Evolutionary conservation across 192 early-diverging fungal species (phyloP).

Genomic region (Neocallimastix lanati): DNA sequence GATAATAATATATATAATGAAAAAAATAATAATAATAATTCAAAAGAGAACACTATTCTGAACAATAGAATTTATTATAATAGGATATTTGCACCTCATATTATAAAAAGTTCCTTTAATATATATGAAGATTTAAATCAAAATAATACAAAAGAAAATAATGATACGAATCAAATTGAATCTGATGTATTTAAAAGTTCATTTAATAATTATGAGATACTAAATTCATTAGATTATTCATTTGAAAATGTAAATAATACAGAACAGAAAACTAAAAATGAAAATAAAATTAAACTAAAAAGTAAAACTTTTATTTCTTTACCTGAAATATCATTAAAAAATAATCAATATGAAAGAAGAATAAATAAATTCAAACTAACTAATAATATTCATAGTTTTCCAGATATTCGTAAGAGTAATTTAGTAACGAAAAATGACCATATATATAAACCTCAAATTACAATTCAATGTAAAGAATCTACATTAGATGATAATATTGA

Average conservation of each 20-base stretch:
- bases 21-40: too few relatives aligned
- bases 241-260: neutral
- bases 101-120: too few relatives aligned
- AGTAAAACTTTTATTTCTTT: neutral
- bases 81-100: too few relatives aligned
- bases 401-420: neutral
- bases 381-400: neutral
- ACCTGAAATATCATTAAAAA: neutral
- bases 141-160: too few relatives aligned
- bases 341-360: neutral
- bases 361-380: neutral
- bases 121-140: too few relatives aligned
- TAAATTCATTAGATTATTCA: neutral
- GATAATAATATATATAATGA: too few relatives aligned
- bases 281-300: neutral
- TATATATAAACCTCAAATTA: neutral
- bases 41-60: too few relatives aligned
- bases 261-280: neutral
- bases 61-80: too few relatives aligned
- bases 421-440: neutral
- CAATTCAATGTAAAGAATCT: too few relatives aligned
- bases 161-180: too few relatives aligned
- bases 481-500: too few relatives aligned
- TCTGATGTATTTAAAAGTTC: neutral
- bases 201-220: neutral